phyloP scores from a whole-genome alignment of 2,329 filamentous ascomycete genomes.

The Colletotrichum orchidophilum region DNA sequence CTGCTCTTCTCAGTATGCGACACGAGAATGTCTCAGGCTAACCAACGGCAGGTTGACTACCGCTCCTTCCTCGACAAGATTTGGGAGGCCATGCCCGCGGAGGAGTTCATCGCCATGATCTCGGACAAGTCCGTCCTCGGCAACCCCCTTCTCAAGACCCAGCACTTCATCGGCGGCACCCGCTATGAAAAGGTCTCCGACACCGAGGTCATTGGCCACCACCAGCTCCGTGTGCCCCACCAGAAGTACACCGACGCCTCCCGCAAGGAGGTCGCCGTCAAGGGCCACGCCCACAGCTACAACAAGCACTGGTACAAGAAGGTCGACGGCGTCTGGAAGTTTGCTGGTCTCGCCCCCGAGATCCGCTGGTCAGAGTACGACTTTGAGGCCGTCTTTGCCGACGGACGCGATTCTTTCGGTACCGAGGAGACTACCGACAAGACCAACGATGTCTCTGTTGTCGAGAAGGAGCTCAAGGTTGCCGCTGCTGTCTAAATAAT shows the following conservation, averaged over 20 bases:
- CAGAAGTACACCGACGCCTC: slow-evolving; percentile 66
- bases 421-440: neutral
- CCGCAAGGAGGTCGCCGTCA: slow-evolving; percentile 58
- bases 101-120: slow-evolving; percentile 70
- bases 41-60: slow-evolving; percentile 72
- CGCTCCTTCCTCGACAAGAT: slow-evolving; percentile 65
- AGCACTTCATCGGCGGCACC: slow-evolving; percentile 70
- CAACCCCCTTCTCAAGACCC: slow-evolving; percentile 69
- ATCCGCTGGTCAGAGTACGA: slow-evolving; percentile 68
- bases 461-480: slow-evolving; percentile 27
- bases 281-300: slow-evolving; percentile 68
- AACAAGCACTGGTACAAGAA: slow-evolving; percentile 68
- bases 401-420: slow-evolving; percentile 32
- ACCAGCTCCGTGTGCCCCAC: slow-evolving; percentile 70
- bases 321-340: slow-evolving; percentile 69
- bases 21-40: neutral
- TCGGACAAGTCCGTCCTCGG: slow-evolving; percentile 66
- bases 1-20: slow-evolving; percentile 40
- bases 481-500: slow-evolving; percentile 11
- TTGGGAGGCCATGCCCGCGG: slow-evolving; percentile 69
- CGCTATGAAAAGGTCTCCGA: slow-evolving; percentile 67
- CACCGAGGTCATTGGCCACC: slow-evolving; percentile 67
- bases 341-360: slow-evolving; percentile 63
- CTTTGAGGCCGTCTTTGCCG: slow-evolving; percentile 62
- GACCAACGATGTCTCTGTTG: slow-evolving; percentile 11